These are phyloP conservation scores for Cenchrus purpureus DNA, from an alignment of 176 grass and related monocot species.

Conservation along the genomic window DNA sequence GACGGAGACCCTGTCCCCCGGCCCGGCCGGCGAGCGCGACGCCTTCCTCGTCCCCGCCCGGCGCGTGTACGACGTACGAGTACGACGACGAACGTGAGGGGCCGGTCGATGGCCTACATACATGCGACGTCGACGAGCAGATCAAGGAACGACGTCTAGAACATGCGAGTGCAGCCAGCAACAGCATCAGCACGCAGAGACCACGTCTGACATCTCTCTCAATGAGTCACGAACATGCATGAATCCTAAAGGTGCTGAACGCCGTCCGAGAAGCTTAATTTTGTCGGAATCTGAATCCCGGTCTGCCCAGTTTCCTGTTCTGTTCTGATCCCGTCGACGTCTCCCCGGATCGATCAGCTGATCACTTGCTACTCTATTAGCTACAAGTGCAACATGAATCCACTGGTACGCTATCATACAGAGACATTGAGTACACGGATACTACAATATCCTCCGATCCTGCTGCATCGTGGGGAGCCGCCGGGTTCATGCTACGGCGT, in stretches of 20 bases:
- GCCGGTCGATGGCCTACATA: not conserved
- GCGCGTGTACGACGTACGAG: not conserved
- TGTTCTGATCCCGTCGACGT: not conserved
- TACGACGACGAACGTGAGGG: not conserved
- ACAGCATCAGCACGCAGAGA: not conserved
- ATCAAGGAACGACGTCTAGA: not conserved
- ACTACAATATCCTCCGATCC: not conserved
- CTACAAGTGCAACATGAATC: not conserved
- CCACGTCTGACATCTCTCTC: not conserved
- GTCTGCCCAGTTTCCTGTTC: not conserved
- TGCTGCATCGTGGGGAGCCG: not conserved
- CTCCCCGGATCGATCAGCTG: not conserved
- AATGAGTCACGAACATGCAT: not conserved
- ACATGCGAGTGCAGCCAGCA: too few species aligned
- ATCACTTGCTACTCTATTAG: not conserved
- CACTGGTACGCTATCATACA: conserved; percentile 13
- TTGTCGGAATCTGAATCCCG: not conserved
- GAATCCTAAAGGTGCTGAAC: not conserved
- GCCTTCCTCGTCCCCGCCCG: not conserved
- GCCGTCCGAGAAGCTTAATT: not conserved
- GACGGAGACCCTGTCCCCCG: conserved; percentile 7
- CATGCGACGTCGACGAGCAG: not conserved
- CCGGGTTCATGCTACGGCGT: conserved; percentile 31
- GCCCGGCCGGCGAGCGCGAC: not conserved
- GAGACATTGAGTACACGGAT: not conserved